Base-by-base conservation (phyloP, 2,329 filamentous ascomycete species). In the Talaromyces albobiverticillius region DNA sequence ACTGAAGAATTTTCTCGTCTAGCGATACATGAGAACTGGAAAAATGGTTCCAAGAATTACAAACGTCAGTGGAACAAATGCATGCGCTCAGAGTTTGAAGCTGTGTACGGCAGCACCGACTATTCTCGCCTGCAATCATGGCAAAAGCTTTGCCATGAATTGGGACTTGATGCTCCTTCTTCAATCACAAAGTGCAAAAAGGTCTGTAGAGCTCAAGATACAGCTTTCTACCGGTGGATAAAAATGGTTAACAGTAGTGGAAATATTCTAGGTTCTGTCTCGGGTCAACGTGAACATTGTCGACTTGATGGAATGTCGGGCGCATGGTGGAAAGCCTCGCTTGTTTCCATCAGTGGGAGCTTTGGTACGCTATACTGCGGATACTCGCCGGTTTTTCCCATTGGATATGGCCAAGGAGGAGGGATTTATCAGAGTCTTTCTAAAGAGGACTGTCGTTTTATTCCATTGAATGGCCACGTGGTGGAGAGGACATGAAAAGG, bases 131-230 rank as follows among this genome's bases (percentile, higher is more conserved):
- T 70, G 10, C 47, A 49, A 3, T 56, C 45, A 2, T 69, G 63
- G 65, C 61, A 64, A 36, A 29, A 48, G 2, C 40, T 70, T 14
- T 69, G 66, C 46, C 26, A 13, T 2, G 62, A 68, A 23, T 25
- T 70, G 2, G 58, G 56, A 0, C n/a, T 71, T 1, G 20, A 32
- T 3, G 26, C 26, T 0, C 57, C 61, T 4, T 4, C 31, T 1
- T 67, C 66, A 1, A 65, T 69, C 16, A 62, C 4, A 2, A 23
- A 65, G 42, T 70, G 67, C 54, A 64, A 62, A 25, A 62, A 62
- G 57, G 66, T 68, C n/a, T n/a, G n/a, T n/a, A n/a, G n/a, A n/a
- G n/a, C n/a, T n/a, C n/a, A n/a, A n/a, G n/a, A n/a, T n/a, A n/a
- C n/a, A n/a, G n/a, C n/a, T n/a, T n/a, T n/a, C n/a, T n/a, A n/a